Conservation (phyloP, 164 flowering plant genomes). For the Magnolia sinica region DNA sequence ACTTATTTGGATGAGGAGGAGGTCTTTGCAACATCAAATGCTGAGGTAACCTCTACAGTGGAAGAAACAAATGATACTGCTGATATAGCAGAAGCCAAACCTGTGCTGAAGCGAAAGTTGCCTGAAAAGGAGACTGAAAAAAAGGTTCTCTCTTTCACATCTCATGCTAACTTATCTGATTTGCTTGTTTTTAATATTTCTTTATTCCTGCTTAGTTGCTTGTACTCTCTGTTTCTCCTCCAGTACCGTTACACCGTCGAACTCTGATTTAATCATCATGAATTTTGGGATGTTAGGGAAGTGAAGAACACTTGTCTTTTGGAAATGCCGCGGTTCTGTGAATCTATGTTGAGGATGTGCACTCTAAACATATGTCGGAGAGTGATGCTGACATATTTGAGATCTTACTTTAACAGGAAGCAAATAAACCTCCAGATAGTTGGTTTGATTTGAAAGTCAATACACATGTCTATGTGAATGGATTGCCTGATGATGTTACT, state of each 20-base stretch:
- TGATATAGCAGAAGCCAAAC: constrained; percentile 32
- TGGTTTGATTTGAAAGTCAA: constrained; percentile 98
- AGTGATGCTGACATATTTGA: constrained; percentile 15
- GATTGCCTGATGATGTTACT: constrained; percentile 96
- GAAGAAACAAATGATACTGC: constrained; percentile 19
- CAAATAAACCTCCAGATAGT: constrained; percentile 92
- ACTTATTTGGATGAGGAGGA: constrained; percentile 72
- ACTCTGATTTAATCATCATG: constrained; percentile 8
- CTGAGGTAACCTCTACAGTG: constrained; percentile 26
- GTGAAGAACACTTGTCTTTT: constrained; percentile 7
- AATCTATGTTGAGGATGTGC: constrained; percentile 13
- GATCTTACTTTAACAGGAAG: constrained; percentile 59
- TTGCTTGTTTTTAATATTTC: constrained; percentile 2
- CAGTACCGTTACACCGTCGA: neutral
- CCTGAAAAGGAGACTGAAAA: constrained; percentile 57
- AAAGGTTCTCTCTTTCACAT: constrained; percentile 41
- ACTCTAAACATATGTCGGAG: constrained; percentile 11
- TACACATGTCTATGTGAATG: constrained; percentile 94
- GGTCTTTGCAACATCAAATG: constrained; percentile 45
- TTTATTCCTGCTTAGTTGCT: neutral
- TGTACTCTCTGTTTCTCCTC: neutral
- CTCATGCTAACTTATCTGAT: neutral
- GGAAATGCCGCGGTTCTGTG: constrained; percentile 12
- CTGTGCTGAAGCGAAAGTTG: constrained; percentile 58
- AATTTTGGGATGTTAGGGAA: constrained; percentile 12